Evolutionary conservation across 257 asterid genomes (phyloP), one percentile per base, ranked within the genome.

Genomic region (Anisodus tanguticus): DNA sequence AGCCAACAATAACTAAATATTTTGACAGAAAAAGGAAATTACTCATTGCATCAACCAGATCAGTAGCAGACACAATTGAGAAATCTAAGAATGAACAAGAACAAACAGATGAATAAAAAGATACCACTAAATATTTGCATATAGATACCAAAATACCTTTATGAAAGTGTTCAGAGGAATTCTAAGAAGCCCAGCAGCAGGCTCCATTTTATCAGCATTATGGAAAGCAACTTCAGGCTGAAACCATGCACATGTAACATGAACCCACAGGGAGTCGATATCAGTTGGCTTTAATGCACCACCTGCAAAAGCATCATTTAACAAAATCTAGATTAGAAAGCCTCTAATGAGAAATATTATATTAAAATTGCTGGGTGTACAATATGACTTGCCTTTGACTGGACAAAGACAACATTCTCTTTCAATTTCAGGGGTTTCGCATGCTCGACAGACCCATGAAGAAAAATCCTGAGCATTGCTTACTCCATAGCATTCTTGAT

Each of bases 251-350:
- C 99, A 97, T 16, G 95, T 91, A 80, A 97, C 95, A 84, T 97
- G 99, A 85, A 93, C 97, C 99, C 99, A 97, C 82, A 97, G 83
- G 83, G 58, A 84, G 77, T 91, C 96, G 74, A 92, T 85, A 83
- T 97, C 98, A 41, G 98, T 93, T 86, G 98, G 97, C 91, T 93
- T 97, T 69, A 97, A 80, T 9, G 99, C 98, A 87, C 99, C 99
- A 72, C 99, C 99, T 97, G 92, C 84, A 88, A 80, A 85, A 80
- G 80, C 85, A 81, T 76, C 80, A 85, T 85, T 59, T 77, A 83
- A 41, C 82, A 59, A 85, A 51, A 76, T 39, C 59, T 16, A 70
- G 69, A 79, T 45, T 54, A 69, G 84, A 80, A 81, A 83, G 64
- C 57, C 63, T 64, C 43, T 22, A 62, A 47, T 49, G 63, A 39